Conservation (phyloP, 352 stramenopile genomes). For the Plasmopara muralis region DNA sequence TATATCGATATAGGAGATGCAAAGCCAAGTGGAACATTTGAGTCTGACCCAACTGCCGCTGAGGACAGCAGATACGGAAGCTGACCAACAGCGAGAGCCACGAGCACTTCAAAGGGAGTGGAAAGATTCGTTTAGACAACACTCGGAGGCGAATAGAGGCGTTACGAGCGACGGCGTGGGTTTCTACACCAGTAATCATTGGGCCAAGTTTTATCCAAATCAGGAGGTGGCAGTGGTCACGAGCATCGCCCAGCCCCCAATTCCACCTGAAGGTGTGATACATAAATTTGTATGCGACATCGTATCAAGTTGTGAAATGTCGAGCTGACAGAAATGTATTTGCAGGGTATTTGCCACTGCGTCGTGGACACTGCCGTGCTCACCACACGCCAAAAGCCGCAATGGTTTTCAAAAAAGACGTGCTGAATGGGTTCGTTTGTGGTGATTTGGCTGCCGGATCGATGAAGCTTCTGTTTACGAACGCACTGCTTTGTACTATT, state of each 20-base stretch:
- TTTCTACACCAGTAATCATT: slow-evolving; percentile 42
- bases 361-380: slow-evolving; percentile 35
- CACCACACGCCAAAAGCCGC: slow-evolving; percentile 9
- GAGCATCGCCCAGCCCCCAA: slow-evolving; percentile 37
- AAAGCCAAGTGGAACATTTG: slow-evolving; percentile 26
- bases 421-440: slow-evolving; percentile 26
- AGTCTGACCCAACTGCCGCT: slow-evolving; percentile 8
- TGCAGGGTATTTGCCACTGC: slow-evolving; percentile 54
- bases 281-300: not conserved
- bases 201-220: slow-evolving; percentile 48
- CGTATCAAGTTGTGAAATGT: no score
- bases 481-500: slow-evolving; percentile 1
- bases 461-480: not conserved
- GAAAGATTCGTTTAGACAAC: not conserved
- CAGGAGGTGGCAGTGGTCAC: slow-evolving; percentile 53
- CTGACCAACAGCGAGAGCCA: slow-evolving; percentile 2
- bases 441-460: not conserved
- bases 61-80: not conserved
- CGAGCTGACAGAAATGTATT: slow-evolving; percentile 2
- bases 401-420: slow-evolving; percentile 16
- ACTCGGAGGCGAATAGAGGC: slow-evolving; percentile 5
- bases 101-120: not conserved
- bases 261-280: slow-evolving; percentile 43
- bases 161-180: slow-evolving; percentile 24
- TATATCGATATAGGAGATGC: slow-evolving; percentile 28